Evolutionary conservation across 371 early-diverging fungal genomes (phyloP).

Genomic region (Cokeromyces recurvatus): DNA sequence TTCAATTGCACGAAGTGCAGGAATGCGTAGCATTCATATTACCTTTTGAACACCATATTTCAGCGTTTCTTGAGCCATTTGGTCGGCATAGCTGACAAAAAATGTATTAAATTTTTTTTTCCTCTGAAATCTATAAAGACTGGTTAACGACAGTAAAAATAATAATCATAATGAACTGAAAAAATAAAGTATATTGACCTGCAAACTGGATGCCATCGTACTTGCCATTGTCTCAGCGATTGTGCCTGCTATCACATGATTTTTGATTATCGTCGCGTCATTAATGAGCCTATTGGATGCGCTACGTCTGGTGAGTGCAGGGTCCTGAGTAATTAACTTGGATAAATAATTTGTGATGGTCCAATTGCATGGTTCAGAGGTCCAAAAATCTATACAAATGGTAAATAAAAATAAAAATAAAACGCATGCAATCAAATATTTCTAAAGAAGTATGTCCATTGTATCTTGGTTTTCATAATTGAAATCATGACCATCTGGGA

Average conservation of each 20-base stretch:
- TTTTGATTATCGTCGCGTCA: slow-evolving; percentile 14
- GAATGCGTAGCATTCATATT: slow-evolving; percentile 9
- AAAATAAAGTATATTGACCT: slow-evolving; percentile 6
- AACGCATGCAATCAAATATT: no score
- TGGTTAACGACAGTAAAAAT: slow-evolving; percentile 8
- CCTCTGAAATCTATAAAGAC: slow-evolving; percentile 5
- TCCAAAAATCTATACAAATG: no score
- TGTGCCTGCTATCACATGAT: slow-evolving; percentile 14
- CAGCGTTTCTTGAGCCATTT: slow-evolving; percentile 12
- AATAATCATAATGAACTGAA: slow-evolving; percentile 5
- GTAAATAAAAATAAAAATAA: no score
- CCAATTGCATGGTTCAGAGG: no score
- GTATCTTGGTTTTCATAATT: no score
- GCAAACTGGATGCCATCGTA: slow-evolving; percentile 5
- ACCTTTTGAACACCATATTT: slow-evolving; percentile 17
- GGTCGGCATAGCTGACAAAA: slow-evolving; percentile 10
- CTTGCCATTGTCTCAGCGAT: slow-evolving; percentile 14
- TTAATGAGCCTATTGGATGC: slow-evolving; percentile 16
- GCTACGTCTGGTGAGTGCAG: slow-evolving; percentile 16
- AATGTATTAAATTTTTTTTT: slow-evolving; percentile 11
- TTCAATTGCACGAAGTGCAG: slow-evolving; percentile 5
- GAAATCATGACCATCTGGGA: no score
- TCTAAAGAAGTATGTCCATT: no score
- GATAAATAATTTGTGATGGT: no score
- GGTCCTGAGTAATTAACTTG: no score